Evolutionary conservation across 306 rosid genomes (phyloP), one percentile per base, ranked within the genome.

Genomic region (Mimosa bimucronata): DNA sequence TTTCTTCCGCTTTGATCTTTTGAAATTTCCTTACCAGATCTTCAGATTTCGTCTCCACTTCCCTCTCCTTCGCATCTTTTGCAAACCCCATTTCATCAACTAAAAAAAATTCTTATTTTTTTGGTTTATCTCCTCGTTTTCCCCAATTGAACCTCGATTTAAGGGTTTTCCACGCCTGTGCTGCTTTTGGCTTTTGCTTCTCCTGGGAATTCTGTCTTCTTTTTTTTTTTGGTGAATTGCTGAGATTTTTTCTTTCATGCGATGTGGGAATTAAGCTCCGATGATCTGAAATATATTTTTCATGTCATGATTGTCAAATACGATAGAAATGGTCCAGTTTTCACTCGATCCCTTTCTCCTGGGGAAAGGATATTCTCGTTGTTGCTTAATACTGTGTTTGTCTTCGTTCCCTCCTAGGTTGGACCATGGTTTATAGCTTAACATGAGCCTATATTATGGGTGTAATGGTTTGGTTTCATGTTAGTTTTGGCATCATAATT

Each of bases 21-120:
- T 73, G 0, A 73, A 41, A 30, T 85, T 77, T 61, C 21, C 77
- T 15, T 9, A 34, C 67, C 61, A 67, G 75, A 67, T 85, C 85
- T 83, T 77, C 72, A 65, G 75, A 66, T 83, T 73, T 42, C 41
- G 26, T 50, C 46, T 42, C 70, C 81, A 12, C 53, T 58, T 53
- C 25, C 18, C 9, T n/a, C 12, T 77, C 31, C 66, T 72, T 64
- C 64, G 13, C 41, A 42, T 64, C 34, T 64, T 26, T 46, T 31
- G 6, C 58, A 26, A 42, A 10, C n/a, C 0, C 11, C 21, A 6
- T 44, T 25, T 37, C n/a, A 3, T 58, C 31, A 21, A 58, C 12
- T 4, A 2, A 58, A 61, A 2, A 60, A 0, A n/a, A 7, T 45
- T 48, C 25, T 1, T 1, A n/a, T 12, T 42, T 64, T n/a, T 10